These are phyloP conservation scores for Globisporangium orthogonon DNA, from an alignment of 352 stramenopile genomes.

Conservation along the genomic window DNA sequence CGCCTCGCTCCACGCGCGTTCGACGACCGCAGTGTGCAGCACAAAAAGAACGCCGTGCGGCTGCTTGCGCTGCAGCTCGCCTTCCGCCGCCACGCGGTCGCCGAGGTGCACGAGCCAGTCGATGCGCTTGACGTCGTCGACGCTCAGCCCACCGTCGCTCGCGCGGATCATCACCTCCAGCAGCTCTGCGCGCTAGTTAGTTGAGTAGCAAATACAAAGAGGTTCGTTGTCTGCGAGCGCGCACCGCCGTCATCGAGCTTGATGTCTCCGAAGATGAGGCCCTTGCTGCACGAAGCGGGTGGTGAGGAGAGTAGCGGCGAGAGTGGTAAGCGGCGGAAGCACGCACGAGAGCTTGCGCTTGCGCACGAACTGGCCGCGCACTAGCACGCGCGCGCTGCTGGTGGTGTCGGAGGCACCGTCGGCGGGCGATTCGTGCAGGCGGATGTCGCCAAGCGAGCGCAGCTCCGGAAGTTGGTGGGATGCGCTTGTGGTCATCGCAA, in stretches of 20 bases:
- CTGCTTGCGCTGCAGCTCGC: constrained; percentile 37
- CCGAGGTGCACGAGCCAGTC: constrained; percentile 81
- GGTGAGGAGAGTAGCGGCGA: neutral
- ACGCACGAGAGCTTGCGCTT: constrained; percentile 83
- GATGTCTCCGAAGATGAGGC: constrained; percentile 78
- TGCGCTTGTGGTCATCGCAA: neutral
- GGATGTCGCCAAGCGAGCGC: neutral
- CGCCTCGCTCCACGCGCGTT: constrained; percentile 48
- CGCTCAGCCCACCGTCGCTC: constrained; percentile 40
- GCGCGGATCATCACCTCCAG: constrained; percentile 83
- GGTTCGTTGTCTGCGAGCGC: neutral
- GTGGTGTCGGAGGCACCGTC: neutral
- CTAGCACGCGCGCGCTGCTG: constrained; percentile 14
- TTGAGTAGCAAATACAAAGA: neutral
- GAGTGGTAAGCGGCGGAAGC: neutral
- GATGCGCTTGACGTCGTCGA: constrained; percentile 59
- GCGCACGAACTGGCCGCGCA: constrained; percentile 66
- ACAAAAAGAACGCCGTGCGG: constrained; percentile 47
- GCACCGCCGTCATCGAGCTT: constrained; percentile 54
- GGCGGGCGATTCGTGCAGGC: neutral
- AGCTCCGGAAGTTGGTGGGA: neutral
- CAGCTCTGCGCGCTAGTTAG: constrained; percentile 28
- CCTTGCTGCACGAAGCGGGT: constrained; percentile 37
- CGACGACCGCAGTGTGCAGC: constrained; percentile 35
- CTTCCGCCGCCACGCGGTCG: constrained; percentile 42